phyloP scores from a whole-genome alignment of 768 basidiomycete species.

The Serendipita vermifera region DNA sequence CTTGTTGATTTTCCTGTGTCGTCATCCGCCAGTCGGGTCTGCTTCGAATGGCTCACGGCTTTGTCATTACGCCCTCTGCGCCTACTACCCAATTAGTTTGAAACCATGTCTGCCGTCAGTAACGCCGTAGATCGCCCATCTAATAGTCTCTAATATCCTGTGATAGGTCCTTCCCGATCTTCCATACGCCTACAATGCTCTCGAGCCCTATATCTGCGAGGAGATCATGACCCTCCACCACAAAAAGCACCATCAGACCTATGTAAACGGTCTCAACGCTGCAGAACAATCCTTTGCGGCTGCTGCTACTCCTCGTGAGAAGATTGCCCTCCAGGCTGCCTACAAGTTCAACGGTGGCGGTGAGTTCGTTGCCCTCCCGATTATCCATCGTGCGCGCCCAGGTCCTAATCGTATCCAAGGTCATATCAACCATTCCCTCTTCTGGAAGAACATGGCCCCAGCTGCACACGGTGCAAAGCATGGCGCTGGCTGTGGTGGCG shows the following conservation, averaged over 20 bases:
- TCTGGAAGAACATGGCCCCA: slow-evolving; percentile 90
- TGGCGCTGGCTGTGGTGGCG: slow-evolving; percentile 32
- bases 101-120: too few relatives aligned
- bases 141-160: too few relatives aligned
- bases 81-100: too few relatives aligned
- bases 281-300: slow-evolving; percentile 68
- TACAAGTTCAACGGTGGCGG: slow-evolving; percentile 97
- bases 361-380: slow-evolving; percentile 25
- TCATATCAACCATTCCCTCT: slow-evolving; percentile 89
- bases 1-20: too few relatives aligned
- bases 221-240: slow-evolving; percentile 95
- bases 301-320: slow-evolving; percentile 55
- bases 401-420: slow-evolving; percentile 23
- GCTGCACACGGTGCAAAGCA: slow-evolving; percentile 33
- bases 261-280: slow-evolving; percentile 83
- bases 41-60: too few relatives aligned
- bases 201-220: slow-evolving; percentile 84
- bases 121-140: too few relatives aligned
- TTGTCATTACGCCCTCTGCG: too few relatives aligned
- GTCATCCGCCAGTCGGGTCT: too few relatives aligned
- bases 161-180: slow-evolving; percentile 52
- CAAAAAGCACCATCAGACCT: slow-evolving; percentile 90
- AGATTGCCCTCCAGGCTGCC: slow-evolving; percentile 78
- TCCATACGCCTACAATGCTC: slow-evolving; percentile 71
- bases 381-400: not conserved